A percentile compares a stretch with the other conserved stretches of the same genome.
Evolutionary conservation across 352 stramenopile genomes (phyloP).

Genomic region (Phytophthora idaei): DNA sequence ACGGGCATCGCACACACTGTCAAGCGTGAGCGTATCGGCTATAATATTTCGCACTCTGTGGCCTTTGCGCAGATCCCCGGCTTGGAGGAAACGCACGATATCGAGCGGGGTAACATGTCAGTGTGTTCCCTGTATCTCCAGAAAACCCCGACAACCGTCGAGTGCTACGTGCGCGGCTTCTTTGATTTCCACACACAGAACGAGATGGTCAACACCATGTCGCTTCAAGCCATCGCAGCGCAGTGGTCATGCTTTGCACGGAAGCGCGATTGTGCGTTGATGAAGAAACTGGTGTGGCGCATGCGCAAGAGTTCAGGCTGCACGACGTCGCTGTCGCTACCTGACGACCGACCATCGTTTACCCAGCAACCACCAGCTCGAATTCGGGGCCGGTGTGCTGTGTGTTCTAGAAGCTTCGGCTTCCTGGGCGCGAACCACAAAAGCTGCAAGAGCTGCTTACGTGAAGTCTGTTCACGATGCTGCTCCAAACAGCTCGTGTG

Average conservation of each 20-base stretch:
- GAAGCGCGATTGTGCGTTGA: constrained; percentile 41
- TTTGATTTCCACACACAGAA: constrained; percentile 56
- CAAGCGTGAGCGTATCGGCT: constrained; percentile 47
- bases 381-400: constrained; percentile 20
- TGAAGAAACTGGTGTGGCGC: constrained; percentile 64
- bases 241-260: constrained; percentile 42
- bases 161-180: constrained; percentile 56
- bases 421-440: constrained; percentile 40
- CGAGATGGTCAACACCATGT: constrained; percentile 47
- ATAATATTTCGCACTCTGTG: constrained; percentile 63
- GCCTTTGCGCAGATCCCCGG: constrained; percentile 48
- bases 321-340: constrained; percentile 18
- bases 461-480: constrained; percentile 37
- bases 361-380: constrained; percentile 18
- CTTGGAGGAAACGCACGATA: constrained; percentile 39
- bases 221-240: constrained; percentile 40
- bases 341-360: constrained; percentile 6
- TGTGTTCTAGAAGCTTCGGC: constrained; percentile 40
- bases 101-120: constrained; percentile 57
- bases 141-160: constrained; percentile 44
- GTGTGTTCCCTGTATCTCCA: constrained; percentile 57
- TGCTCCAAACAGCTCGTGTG: constrained; percentile 41
- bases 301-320: constrained; percentile 39
- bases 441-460: constrained; percentile 41
- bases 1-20: constrained; percentile 43